phyloP scores from a whole-genome alignment of 2,329 filamentous ascomycete genomes.

The Alternaria angustiovoidea region DNA sequence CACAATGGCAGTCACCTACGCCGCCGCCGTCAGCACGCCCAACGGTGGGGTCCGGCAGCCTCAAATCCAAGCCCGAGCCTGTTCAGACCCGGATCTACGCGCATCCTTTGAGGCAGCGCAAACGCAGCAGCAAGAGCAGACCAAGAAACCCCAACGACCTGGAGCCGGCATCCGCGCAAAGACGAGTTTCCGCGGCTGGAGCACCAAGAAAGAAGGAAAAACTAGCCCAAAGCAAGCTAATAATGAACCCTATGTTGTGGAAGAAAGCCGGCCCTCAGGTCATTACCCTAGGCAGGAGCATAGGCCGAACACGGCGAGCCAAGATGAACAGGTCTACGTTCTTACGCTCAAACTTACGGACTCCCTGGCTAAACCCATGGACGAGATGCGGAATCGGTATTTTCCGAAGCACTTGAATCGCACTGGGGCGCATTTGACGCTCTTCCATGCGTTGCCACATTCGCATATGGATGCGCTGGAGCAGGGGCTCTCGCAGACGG shows the following conservation, averaged over 20 bases:
- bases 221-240: background rate
- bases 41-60: conserved; percentile 23
- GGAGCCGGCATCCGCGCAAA: conserved; percentile 20
- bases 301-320: conserved; percentile 41
- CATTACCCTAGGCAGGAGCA: conserved; percentile 29
- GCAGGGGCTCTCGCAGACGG: conserved; percentile 40
- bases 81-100: conserved; percentile 19
- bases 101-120: conserved; percentile 18
- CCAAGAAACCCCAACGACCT: conserved; percentile 21
- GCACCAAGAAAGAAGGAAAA: conserved; percentile 18
- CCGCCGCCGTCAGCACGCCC: conserved; percentile 31
- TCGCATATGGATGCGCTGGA: conserved; percentile 50
- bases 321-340: conserved; percentile 52
- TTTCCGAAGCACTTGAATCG: conserved; percentile 56
- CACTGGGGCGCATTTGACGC: conserved; percentile 54
- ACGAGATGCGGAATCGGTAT: conserved; percentile 50
- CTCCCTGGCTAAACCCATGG: conserved; percentile 51
- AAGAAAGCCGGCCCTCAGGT: conserved; percentile 10
- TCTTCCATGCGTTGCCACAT: conserved; percentile 57
- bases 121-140: conserved; percentile 2
- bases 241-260: conserved; percentile 14
- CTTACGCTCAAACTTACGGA: conserved; percentile 54
- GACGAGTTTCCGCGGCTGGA: conserved; percentile 27
- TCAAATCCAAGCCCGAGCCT: conserved; percentile 21
- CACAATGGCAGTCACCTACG: conserved; percentile 27